Evolutionary conservation across 345 rosid genomes (phyloP).

Genomic region (Eucalyptus paniculata): DNA sequence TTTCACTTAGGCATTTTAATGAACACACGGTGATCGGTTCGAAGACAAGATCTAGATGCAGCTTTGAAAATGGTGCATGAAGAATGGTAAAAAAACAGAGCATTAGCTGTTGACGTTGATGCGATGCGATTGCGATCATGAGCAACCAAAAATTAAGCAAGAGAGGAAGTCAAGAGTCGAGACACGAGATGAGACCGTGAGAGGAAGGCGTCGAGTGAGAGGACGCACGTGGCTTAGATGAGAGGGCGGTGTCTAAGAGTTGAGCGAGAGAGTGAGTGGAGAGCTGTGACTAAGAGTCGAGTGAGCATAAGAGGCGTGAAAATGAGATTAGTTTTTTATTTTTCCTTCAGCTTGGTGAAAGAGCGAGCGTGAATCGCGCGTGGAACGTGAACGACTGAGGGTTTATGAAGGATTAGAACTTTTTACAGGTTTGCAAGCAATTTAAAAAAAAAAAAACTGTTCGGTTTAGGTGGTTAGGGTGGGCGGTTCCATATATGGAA

Average conservation of each 20-base stretch:
- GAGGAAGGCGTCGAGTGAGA: neutral
- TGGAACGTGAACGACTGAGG: neutral
- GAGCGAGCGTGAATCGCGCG: neutral
- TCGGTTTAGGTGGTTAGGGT: accelerated
- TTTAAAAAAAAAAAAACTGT: neutral
- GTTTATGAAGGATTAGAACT: neutral
- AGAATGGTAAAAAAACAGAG: neutral
- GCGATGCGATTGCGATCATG: neutral
- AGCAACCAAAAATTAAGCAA: neutral
- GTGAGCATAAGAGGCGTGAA: neutral
- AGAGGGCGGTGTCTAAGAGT: neutral
- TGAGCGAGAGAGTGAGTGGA: neutral
- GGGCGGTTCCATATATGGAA: neutral
- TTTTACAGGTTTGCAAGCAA: neutral
- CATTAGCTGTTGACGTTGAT: neutral
- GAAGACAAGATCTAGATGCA: neutral
- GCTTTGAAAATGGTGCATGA: neutral
- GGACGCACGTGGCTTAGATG: neutral
- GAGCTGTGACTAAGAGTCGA: neutral
- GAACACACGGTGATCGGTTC: neutral
- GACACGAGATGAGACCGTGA: neutral
- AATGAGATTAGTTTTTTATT: neutral
- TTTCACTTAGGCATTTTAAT: neutral
- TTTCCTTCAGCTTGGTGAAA: neutral
- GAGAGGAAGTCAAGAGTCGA: neutral